Percentiles rank a stretch among this genome's conserved stretches.
phyloP scores from a whole-genome alignment of 164 flowering plant genomes.

The Magnolia kwangsiensis region DNA sequence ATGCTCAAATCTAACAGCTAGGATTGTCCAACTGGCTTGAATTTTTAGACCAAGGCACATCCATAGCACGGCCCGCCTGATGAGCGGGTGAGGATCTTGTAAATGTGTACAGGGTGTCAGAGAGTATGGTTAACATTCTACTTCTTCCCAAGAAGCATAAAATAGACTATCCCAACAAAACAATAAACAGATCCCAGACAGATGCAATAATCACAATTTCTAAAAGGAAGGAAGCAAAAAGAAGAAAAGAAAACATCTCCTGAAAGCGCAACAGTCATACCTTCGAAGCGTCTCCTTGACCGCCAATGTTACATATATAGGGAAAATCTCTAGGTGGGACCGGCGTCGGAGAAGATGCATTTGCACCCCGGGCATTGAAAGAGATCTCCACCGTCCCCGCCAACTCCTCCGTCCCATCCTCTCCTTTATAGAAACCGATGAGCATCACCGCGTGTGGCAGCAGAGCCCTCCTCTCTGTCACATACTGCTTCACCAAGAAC shows the following conservation, averaged over 20 bases:
- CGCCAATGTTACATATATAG: constrained; percentile 88
- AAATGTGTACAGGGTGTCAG: no score
- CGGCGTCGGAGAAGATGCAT: constrained; percentile 72
- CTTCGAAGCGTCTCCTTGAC: constrained; percentile 69
- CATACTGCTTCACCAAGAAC: constrained; percentile 74
- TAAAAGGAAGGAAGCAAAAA: not conserved
- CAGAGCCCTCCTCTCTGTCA: constrained; percentile 61
- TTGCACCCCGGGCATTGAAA: constrained; percentile 66
- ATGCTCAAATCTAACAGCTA: no score
- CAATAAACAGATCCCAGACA: no score
- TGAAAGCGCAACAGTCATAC: constrained; percentile 27
- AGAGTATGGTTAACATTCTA: no score
- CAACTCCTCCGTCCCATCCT: constrained; percentile 38
- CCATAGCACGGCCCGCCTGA: no score
- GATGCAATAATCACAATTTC: no score
- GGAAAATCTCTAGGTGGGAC: constrained; percentile 70
- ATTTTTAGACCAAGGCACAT: no score
- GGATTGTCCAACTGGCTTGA: no score
- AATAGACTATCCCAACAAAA: no score
- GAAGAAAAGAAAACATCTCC: not conserved
- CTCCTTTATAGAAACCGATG: constrained; percentile 54
- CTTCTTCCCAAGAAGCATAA: no score
- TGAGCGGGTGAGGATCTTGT: no score
- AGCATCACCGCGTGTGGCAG: constrained; percentile 80
- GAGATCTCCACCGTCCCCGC: constrained; percentile 90